Conservation (phyloP, 768 basidiomycete genomes). For the Cyclocybe aegerita region DNA sequence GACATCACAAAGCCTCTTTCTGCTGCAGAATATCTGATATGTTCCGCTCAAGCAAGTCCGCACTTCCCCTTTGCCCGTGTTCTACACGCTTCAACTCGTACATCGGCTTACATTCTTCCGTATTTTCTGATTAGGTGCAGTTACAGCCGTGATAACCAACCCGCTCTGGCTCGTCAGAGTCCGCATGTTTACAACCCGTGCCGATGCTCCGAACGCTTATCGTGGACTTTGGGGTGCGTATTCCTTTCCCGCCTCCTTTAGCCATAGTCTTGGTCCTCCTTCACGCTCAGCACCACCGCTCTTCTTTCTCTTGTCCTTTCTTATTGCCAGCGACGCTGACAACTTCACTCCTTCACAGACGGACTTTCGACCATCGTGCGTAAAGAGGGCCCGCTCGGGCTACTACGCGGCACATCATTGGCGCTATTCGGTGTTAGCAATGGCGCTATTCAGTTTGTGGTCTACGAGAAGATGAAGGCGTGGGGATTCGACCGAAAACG, state of each 20-base stretch:
- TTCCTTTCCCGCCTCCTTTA: constrained; percentile 1
- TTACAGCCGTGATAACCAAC: constrained; percentile 92
- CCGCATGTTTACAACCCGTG: constrained; percentile 86
- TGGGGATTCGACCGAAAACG: constrained; percentile 84
- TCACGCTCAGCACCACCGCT: neutral
- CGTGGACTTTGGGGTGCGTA: constrained; percentile 73
- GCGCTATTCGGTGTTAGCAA: constrained; percentile 93
- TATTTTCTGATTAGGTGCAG: constrained; percentile 62
- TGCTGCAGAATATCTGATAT: constrained; percentile 79
- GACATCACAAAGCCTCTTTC: constrained; percentile 69
- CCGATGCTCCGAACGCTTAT: constrained; percentile 71
- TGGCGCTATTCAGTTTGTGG: constrained; percentile 94
- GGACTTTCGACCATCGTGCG: constrained; percentile 72
- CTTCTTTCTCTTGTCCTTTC: neutral
- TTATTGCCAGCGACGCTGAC: neutral
- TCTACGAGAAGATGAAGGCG: constrained; percentile 93
- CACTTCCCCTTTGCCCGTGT: constrained; percentile 24
- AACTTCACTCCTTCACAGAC: constrained; percentile 26
- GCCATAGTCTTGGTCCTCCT: neutral
- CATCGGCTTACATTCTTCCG: constrained; percentile 8
- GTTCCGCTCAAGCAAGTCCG: constrained; percentile 96
- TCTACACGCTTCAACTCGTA: neutral
- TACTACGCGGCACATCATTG: constrained; percentile 85
- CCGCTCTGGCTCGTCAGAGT: constrained; percentile 98
- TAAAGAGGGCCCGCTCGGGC: constrained; percentile 74